A percentile compares a stretch with the other conserved stretches of the same genome.
Conservation (phyloP, 2,329 filamentous ascomycete species). For the Pseudogymnoascus sp. region DNA sequence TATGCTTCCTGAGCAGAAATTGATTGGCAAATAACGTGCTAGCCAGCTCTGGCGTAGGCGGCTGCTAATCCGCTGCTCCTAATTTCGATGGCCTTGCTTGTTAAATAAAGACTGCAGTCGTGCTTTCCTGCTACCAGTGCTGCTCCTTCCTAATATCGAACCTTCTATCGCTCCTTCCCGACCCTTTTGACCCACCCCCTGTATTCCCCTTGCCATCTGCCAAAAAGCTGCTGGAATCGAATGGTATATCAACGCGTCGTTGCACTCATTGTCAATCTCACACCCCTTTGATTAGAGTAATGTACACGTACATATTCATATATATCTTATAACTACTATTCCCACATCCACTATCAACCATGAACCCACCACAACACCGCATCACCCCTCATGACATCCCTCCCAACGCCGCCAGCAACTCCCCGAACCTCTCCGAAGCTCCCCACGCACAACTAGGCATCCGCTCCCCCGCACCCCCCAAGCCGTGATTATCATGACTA, state of each 20-base stretch:
- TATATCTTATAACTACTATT: background rate
- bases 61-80: too few relatives aligned
- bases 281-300: background rate
- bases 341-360: background rate
- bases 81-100: too few relatives aligned
- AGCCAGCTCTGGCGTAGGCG: too few relatives aligned
- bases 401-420: background rate
- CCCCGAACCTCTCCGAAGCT: background rate
- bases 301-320: background rate
- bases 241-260: background rate
- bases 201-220: background rate
- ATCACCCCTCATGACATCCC: background rate
- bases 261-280: background rate
- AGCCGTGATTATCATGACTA: background rate
- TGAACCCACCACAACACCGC: background rate
- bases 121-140: background rate
- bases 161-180: background rate
- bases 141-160: background rate
- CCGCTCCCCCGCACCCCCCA: background rate
- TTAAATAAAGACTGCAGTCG: too few relatives aligned
- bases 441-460: conserved; percentile 1
- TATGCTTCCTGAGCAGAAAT: too few relatives aligned
- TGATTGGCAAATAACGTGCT: too few relatives aligned
- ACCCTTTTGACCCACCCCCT: background rate
- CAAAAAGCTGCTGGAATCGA: background rate